These are phyloP conservation scores for Claviceps sp. DNA, from an alignment of 2,329 filamentous ascomycete species.

Conservation along the genomic window DNA sequence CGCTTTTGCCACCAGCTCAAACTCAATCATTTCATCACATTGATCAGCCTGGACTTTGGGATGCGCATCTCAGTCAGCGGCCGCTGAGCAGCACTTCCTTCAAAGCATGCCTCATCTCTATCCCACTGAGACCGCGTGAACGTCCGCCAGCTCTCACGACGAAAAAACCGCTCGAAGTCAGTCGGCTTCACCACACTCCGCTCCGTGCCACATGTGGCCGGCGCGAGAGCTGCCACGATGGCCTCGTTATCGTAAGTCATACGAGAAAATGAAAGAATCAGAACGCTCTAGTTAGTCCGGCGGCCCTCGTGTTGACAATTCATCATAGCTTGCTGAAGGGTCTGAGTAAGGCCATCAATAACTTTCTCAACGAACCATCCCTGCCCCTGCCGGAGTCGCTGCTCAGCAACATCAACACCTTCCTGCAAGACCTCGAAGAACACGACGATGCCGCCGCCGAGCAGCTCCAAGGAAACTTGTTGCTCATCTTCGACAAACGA, in stretches of 20 bases:
- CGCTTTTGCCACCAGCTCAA: too few relatives aligned
- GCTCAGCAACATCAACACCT: slow-evolving; percentile 46
- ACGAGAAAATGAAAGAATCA: too few relatives aligned
- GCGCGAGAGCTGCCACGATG: slow-evolving; percentile 7
- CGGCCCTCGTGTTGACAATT: not conserved
- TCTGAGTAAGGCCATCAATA: slow-evolving; percentile 42
- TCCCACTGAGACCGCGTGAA: slow-evolving; percentile 41
- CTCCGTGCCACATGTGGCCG: slow-evolving; percentile 2
- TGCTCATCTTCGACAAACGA: slow-evolving; percentile 50
- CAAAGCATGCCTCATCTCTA: too few relatives aligned
- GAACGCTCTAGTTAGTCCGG: too few relatives aligned
- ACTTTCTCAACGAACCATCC: slow-evolving; percentile 33
- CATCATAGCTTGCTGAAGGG: slow-evolving; percentile 43
- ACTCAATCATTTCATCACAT: too few relatives aligned
- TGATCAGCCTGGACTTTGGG: too few relatives aligned
- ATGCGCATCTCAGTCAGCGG: too few relatives aligned
- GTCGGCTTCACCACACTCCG: not conserved
- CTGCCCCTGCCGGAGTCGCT: slow-evolving; percentile 56
- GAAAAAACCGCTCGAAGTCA: not conserved
- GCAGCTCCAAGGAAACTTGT: slow-evolving; percentile 59
- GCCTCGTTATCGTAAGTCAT: slow-evolving; percentile 15
- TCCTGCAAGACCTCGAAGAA: slow-evolving; percentile 53
- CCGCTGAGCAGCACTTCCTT: too few relatives aligned
- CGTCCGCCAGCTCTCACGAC: not conserved
- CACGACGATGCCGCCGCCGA: slow-evolving; percentile 57